A percentile compares a stretch with the other conserved stretches of the same genome.
These are phyloP conservation scores for Russula ochroleuca DNA, from an alignment of 768 basidiomycete genomes.

Conservation along the genomic window DNA sequence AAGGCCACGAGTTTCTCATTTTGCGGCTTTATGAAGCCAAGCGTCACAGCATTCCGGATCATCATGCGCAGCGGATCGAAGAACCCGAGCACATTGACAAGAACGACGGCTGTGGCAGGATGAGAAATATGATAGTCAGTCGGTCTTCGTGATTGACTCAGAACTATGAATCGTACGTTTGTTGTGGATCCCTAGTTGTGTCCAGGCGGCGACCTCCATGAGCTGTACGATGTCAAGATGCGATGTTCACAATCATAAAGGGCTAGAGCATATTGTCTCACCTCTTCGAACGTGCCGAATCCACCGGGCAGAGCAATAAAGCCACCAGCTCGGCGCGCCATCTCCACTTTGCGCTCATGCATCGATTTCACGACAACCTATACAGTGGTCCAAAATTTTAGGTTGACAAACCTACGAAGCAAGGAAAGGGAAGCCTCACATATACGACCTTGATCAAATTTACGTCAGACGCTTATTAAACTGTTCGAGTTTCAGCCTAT, in stretches of 20 bases:
- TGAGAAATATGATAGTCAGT: background rate
- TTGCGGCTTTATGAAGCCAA: constrained; percentile 66
- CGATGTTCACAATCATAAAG: background rate
- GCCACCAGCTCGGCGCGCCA: constrained; percentile 75
- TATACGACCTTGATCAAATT: constrained; percentile 5
- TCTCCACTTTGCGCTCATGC: constrained; percentile 87
- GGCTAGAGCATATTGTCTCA: constrained; percentile 30
- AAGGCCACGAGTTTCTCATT: constrained; percentile 65
- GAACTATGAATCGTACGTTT: constrained; percentile 55
- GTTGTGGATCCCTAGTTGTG: constrained; percentile 80
- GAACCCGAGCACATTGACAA: constrained; percentile 82
- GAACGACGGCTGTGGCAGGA: constrained; percentile 58
- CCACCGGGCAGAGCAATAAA: constrained; percentile 93
- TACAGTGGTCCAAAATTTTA: background rate
- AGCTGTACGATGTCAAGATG: constrained; percentile 41
- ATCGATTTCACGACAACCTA: constrained; percentile 74
- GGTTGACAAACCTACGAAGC: background rate
- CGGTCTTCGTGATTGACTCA: background rate
- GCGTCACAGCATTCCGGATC: constrained; percentile 58
- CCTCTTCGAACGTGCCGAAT: constrained; percentile 94
- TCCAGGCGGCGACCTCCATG: constrained; percentile 94
- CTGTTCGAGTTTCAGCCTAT: too few relatives aligned
- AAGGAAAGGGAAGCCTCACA: constrained; percentile 2
- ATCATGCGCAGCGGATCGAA: constrained; percentile 79
- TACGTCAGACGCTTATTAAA: too few relatives aligned